Evolutionary conservation across 148 eudicot species (phyloP).

Genomic region (Rhododendron ovatum): DNA sequence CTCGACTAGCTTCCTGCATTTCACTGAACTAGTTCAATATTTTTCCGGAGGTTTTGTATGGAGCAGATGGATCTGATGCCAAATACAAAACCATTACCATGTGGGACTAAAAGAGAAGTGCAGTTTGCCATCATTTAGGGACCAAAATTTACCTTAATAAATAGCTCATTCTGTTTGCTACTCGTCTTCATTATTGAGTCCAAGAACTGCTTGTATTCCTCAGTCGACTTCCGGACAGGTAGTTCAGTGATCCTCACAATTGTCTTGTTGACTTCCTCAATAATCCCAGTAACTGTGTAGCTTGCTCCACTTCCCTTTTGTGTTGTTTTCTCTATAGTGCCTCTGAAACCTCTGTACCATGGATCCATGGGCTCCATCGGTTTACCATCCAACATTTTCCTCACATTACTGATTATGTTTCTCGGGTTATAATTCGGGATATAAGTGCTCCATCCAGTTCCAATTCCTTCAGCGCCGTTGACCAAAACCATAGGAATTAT

Average conservation of each 20-base stretch:
- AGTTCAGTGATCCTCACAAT: constrained; percentile 61
- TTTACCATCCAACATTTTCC: constrained; percentile 59
- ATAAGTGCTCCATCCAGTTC: constrained; percentile 93
- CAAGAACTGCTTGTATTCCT: constrained; percentile 79
- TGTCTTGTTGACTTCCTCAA: constrained; percentile 57
- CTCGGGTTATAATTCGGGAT: constrained; percentile 82
- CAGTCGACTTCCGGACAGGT: constrained; percentile 77
- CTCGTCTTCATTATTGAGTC: constrained; percentile 35
- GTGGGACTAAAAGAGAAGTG: too few relatives aligned
- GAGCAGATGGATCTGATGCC: too few relatives aligned
- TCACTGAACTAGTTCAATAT: too few relatives aligned
- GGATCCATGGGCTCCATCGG: constrained; percentile 76
- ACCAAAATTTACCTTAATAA: constrained; percentile 38
- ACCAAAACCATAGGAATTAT: constrained; percentile 80
- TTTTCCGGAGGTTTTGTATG: too few relatives aligned
- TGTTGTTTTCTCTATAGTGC: constrained; percentile 56
- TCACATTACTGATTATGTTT: constrained; percentile 66
- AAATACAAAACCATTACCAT: too few relatives aligned
- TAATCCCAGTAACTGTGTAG: constrained; percentile 60
- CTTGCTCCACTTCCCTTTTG: constrained; percentile 45
- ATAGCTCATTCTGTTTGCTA: constrained; percentile 54
- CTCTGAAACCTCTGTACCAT: constrained; percentile 83
- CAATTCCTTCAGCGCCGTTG: constrained; percentile 97
- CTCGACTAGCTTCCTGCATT: too few relatives aligned
- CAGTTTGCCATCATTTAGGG: too few relatives aligned